Base-by-base conservation (phyloP, 768 basidiomycete species). In the Boletales sp. region DNA sequence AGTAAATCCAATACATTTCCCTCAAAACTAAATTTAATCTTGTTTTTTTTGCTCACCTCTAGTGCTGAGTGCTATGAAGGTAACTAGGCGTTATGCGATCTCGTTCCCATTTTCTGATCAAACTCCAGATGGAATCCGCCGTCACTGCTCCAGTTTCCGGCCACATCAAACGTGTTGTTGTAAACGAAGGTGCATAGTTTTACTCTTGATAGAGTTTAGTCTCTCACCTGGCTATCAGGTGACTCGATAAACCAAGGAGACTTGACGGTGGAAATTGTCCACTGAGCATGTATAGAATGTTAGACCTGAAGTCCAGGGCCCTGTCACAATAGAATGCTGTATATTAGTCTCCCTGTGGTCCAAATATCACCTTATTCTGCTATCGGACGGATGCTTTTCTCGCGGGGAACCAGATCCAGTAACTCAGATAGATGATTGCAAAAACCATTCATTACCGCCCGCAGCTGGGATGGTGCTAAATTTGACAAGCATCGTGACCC, bases 31-130 rank as follows among this genome's bases (percentile, higher is more conserved):
- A 49, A 40, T 31, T 53, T 66, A 42, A 62, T 31, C 42, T 43
- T 36, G 21, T 8, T 27, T 51, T 27, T 17, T 29, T 50, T 19
- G 48, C 58, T 53, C 52, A 43, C 51, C 40, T 59, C 30, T 60
- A 89, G 91, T 97, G 53, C 74, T 97, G 71, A 94, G 90, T 68
- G 95, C 95, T 14, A 97, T 97, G 95, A 94, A 95, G 87, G 90
- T 80, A 60, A 69, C 79, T 62, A 53, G 49, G 31, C 48, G 14
- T 45, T 39, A 40, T 38, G n/a, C 40, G 15, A 11, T 29, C 15
- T 43, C 36, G 32, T 37, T 36, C 46, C 43, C 48, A 30, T 32
- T n/a, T 42, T 35, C 58, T 62, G 51, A 65, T 56, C 11, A 34
- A 17, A 49, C 55, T 61, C 55, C 62, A 94, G 93, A 97, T 98